Conservation (phyloP, 768 basidiomycete species). For the Trametes maxima region DNA sequence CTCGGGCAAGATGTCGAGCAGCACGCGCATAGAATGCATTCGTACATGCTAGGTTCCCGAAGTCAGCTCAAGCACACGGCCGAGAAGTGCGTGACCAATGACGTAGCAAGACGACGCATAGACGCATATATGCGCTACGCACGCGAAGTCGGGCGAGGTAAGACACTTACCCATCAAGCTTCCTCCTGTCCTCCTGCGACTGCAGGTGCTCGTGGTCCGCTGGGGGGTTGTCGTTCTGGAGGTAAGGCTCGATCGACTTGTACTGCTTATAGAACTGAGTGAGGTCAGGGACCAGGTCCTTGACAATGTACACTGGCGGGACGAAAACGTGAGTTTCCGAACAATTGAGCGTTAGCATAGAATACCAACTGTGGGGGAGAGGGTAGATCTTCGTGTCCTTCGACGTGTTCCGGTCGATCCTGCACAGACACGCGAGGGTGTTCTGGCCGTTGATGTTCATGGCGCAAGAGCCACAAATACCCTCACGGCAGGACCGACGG, state of each 20-base stretch:
- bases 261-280: conserved; percentile 98
- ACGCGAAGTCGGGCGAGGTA: neutral
- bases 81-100: neutral
- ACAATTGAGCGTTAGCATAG: neutral
- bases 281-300: conserved; percentile 94
- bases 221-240: conserved; percentile 92
- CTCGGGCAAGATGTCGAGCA: conserved; percentile 97
- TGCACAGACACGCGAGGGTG: conserved; percentile 95
- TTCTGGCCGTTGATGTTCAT: conserved; percentile 99
- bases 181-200: conserved; percentile 88
- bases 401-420: conserved; percentile 75
- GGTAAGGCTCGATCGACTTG: conserved; percentile 97
- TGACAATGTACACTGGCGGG: conserved; percentile 90
- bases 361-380: conserved; percentile 86
- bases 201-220: conserved; percentile 86
- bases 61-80: neutral
- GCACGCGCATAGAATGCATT: conserved; percentile 96
- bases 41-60: conserved; percentile 80
- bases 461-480: conserved; percentile 97
- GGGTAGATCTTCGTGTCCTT: conserved; percentile 94
- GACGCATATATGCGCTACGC: conserved; percentile 29
- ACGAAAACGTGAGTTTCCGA: neutral
- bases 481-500: conserved; percentile 89
- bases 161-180: conserved; percentile 64
- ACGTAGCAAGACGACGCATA: conserved; percentile 29